Conservation (phyloP, 805 yeast genomes). For the Brettanomyces nanus region DNA sequence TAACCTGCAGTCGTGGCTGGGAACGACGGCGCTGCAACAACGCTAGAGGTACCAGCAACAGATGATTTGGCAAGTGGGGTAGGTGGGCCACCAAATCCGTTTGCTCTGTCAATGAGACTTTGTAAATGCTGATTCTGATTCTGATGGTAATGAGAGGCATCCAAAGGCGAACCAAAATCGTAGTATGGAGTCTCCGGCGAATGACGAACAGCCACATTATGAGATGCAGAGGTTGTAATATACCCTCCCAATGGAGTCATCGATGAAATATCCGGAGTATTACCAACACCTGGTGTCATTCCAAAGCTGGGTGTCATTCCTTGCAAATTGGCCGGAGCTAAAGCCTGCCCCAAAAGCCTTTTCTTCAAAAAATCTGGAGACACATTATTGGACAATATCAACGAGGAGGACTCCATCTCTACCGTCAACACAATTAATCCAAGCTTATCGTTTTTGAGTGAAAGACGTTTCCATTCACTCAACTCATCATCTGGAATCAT, state of each 20-base stretch:
- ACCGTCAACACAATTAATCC: slow-evolving; percentile 66
- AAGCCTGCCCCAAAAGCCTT: slow-evolving; percentile 14
- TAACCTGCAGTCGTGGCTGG: no score
- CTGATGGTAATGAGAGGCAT: slow-evolving; percentile 6
- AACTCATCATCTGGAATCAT: slow-evolving; percentile 77
- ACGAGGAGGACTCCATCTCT: slow-evolving; percentile 44
- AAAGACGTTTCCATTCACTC: slow-evolving; percentile 68
- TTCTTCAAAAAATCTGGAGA: slow-evolving; percentile 21
- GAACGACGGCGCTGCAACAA: not conserved
- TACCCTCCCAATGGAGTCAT: no score
- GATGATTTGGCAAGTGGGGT: not conserved
- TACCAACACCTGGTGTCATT: not conserved
- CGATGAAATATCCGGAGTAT: not conserved
- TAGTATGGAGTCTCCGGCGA: slow-evolving; percentile 14
- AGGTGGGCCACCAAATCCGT: not conserved
- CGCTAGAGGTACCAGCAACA: not conserved
- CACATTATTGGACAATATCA: slow-evolving; percentile 21
- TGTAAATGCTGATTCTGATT: slow-evolving; percentile 1
- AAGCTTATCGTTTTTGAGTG: slow-evolving; percentile 46
- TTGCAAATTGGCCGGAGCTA: not conserved
- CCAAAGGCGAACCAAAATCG: slow-evolving; percentile 19
- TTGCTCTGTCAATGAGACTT: slow-evolving; percentile 1
- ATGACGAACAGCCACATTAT: not conserved
- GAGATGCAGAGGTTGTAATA: no score
- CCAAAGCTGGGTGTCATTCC: not conserved